Evolutionary conservation across 225 moss, liverwort and hornwort species (phyloP).

Genomic region (Pleurozium schreberi): DNA sequence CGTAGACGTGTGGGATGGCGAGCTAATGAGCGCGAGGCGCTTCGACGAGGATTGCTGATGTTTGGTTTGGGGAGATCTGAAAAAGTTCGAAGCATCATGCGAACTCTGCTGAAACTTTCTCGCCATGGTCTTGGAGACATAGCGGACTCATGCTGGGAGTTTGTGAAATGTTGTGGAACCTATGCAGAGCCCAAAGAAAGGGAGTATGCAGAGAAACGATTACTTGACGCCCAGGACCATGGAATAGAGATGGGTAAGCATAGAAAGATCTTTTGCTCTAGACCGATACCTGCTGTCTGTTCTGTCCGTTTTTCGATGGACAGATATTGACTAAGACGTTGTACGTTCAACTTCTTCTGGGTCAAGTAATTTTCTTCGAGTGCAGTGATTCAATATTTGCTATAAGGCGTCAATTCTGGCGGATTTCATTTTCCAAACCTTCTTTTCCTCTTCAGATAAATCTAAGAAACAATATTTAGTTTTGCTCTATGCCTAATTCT

Average conservation of each 20-base stretch:
- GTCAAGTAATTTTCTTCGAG: neutral
- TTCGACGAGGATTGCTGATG: conserved; percentile 67
- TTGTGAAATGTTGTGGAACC: conserved; percentile 57
- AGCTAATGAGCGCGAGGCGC: conserved; percentile 68
- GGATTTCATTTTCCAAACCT: neutral
- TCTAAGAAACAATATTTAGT: neutral
- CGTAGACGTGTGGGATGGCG: conserved; percentile 70
- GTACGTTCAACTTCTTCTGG: neutral
- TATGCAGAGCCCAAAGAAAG: conserved; percentile 57
- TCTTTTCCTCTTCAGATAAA: neutral
- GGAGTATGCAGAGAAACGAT: conserved; percentile 61
- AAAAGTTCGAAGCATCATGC: conserved; percentile 63
- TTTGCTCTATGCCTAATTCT: neutral
- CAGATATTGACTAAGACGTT: neutral
- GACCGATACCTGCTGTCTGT: neutral
- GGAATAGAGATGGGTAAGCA: conserved; percentile 65
- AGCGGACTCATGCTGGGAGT: conserved; percentile 72
- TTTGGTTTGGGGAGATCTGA: conserved; percentile 72
- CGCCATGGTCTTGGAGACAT: conserved; percentile 80
- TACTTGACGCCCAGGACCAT: conserved; percentile 36
- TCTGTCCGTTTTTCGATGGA: neutral
- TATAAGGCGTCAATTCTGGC: neutral
- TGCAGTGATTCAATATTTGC: neutral
- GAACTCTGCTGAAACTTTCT: conserved; percentile 51
- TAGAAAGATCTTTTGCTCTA: neutral